Evolutionary conservation across 2,329 filamentous ascomycete species (phyloP), one percentile per base, ranked within the genome.

Genomic region (Aureobasidium sp.): DNA sequence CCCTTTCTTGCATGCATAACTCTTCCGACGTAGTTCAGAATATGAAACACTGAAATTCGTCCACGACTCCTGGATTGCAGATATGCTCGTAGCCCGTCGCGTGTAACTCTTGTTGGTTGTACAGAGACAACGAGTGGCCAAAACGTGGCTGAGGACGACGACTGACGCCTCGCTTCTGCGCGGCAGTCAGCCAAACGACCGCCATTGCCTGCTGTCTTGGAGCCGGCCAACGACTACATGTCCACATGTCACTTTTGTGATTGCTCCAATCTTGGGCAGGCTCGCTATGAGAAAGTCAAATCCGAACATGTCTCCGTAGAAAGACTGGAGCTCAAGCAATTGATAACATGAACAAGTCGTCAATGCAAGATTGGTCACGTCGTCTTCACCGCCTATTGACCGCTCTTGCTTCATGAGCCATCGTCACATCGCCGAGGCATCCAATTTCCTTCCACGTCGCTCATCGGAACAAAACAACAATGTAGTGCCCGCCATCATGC

Each of bases 331-430:
- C 10, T 14, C 32, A 21, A 25, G 30, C 5, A 32, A 47, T 21
- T 21, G 42, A 13, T 30, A 34, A 32, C 16, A 45, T n/a, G 53
- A 57, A 16, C 53, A 10, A 45, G 13, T 45, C 41, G 29, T 57
- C 30, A 27, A 58, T 58, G 41, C 54, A 58, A 47, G 25, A 58
- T 48, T 10, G 42, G 29, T n/a, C 53, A 34, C 48, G 4, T 45
- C 36, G 27, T 48, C 57, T 50, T 49, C 57, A 59, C 57, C 57
- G 57, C 57, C 37, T 42, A n/a, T 59, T 50, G 45, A 59, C 45
- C 54, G 54, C 54, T 59, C 32, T 42, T 59, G 21, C 30, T 59
- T 39, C 42, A 14, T 16, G 29, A 45, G 34, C 11, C 34, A 42
- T 34, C 41, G 47, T 45, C 32, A 45, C 42, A 48, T 48, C 32